Evolutionary conservation across 2,329 filamentous ascomycete genomes (phyloP), one percentile per base, ranked within the genome.

Genomic region (Byssoonygena ceratinophila): DNA sequence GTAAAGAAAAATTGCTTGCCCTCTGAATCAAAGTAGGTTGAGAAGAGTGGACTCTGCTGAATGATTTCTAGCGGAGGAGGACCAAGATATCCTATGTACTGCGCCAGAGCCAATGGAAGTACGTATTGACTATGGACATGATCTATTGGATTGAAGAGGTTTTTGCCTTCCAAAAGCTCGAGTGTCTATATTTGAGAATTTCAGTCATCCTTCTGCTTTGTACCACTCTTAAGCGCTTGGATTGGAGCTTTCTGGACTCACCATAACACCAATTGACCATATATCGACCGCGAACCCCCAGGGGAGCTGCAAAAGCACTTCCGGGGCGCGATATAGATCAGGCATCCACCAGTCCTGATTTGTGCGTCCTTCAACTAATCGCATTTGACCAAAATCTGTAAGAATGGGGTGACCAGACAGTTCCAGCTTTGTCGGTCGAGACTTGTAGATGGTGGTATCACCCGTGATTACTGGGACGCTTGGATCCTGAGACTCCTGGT

Each of bases 71-170:
- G 54, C 22, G 59, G 58, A n/a, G 59, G 60, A 40, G 50, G 59
- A 3, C 60, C 59, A 47, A 61, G 58, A 52, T 60, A 63, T 11
- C 54, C 60, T 23, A 64, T 63, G 50, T 64, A 64, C 46, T 64
- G 59, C 2, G 58, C 58, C 43, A 64, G 48, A 49, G 61, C 62
- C 36, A 63, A 44, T 12, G 58, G 60, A 41, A 60, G 54, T 12
- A 60, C 60, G 51, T 64, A 65, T 50, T 64, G 60, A 8, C 54
- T 31, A 46, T 62, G 20, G n/a, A 52, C 31, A 27, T 16, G 32
- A 27, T 49, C 55, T n/a, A 62, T 55, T 5, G 63, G 61, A 52
- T 61, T 54, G 52, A 65, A 60, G 14, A 65, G 52, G 32, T 59
- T 62, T 41, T 46, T 59, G 12, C 59, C 61, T 55, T 63, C 59